A percentile compares a stretch with the other conserved stretches of the same genome.
These are phyloP conservation scores for Coniochaeta sp. DNA, from an alignment of 2,329 filamentous ascomycete genomes.

Conservation along the genomic window DNA sequence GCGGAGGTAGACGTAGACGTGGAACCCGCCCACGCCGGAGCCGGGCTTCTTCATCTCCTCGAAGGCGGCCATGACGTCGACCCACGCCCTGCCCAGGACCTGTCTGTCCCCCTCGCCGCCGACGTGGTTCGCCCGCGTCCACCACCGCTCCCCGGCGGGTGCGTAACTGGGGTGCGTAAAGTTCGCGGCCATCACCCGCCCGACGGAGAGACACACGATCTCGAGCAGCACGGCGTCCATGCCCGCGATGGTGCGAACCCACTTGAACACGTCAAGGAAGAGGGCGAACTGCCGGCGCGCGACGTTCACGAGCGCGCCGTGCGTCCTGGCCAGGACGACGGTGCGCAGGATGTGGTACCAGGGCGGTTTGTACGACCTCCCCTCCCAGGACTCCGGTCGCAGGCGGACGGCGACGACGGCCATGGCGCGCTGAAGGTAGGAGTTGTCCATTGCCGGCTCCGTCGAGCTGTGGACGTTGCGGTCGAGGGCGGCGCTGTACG, in stretches of 20 bases:
- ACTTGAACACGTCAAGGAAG: constrained; percentile 22
- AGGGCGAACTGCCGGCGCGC: constrained; percentile 7
- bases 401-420: constrained; percentile 22
- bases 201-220: constrained; percentile 24
- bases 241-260: constrained; percentile 21
- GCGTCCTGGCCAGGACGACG: constrained; percentile 26
- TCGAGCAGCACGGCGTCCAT: constrained; percentile 27
- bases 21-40: constrained; percentile 21
- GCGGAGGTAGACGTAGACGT: constrained; percentile 55
- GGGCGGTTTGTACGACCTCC: constrained; percentile 26
- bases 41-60: not conserved
- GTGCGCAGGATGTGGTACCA: constrained; percentile 35
- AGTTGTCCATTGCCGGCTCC: constrained; percentile 1
- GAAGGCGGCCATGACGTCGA: not conserved
- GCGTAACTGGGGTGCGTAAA: not conserved
- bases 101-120: not conserved
- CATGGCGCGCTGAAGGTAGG: constrained; percentile 26
- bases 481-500: constrained; percentile 1
- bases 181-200: constrained; percentile 17
- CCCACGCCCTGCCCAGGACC: not conserved
- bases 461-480: constrained; percentile 6
- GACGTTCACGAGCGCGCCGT: not conserved
- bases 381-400: constrained; percentile 15
- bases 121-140: not conserved
- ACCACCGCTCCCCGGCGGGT: not conserved